Evolutionary conservation across 805 yeast species (phyloP).

Genomic region (Metschnikowia noctiluminum): DNA sequence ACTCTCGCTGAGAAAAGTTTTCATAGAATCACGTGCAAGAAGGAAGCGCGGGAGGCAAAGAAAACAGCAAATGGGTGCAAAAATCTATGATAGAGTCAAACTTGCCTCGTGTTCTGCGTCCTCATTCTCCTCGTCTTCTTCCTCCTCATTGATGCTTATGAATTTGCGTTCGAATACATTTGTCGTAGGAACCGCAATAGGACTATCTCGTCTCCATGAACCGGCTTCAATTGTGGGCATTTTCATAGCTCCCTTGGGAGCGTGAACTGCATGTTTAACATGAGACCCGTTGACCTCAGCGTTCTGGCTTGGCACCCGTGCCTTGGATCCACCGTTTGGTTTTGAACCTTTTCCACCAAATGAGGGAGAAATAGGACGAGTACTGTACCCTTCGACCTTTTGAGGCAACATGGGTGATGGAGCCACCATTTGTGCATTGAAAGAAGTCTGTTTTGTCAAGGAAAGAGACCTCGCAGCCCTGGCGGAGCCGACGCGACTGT

Average conservation of each 20-base stretch:
- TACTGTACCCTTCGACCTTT: background rate
- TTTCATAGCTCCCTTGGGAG: conserved; percentile 1
- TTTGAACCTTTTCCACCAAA: background rate
- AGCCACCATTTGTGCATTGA: conserved; percentile 4
- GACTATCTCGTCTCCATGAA: conserved; percentile 11
- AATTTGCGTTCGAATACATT: conserved; percentile 11
- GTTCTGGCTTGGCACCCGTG: background rate
- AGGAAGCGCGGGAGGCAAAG: background rate
- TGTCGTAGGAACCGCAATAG: background rate
- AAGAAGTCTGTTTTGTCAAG: background rate
- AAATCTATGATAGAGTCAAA: background rate
- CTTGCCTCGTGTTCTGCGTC: background rate
- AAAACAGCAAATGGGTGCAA: conserved; percentile 10
- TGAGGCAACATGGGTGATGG: conserved; percentile 11
- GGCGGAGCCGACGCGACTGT: background rate
- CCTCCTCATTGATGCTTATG: conserved; percentile 11
- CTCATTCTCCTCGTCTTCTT: conserved; percentile 7
- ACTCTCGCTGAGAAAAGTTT: conserved; percentile 17
- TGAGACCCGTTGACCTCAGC: background rate
- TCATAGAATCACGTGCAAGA: conserved; percentile 17
- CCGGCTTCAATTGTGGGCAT: conserved; percentile 4
- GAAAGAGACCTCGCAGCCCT: background rate
- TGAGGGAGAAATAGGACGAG: conserved; percentile 12
- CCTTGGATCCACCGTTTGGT: background rate
- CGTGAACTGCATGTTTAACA: conserved; percentile 1